Conservation (phyloP, 495 filamentous ascomycete species). For the Aspergillus avenaceus region DNA sequence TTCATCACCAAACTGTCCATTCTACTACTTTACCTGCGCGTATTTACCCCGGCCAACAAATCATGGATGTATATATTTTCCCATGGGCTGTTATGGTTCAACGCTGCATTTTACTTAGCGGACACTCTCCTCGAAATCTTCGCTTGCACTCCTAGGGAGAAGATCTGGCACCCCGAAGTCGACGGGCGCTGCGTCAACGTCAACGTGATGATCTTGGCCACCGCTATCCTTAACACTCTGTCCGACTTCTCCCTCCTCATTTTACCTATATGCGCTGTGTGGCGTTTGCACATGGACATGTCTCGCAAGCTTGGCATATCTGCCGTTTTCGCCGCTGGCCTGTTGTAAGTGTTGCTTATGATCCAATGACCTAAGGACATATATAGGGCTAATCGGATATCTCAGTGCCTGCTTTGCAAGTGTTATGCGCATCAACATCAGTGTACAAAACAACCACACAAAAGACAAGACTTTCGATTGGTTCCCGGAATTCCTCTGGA, state of each 20-base stretch:
- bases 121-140: constrained; percentile 33
- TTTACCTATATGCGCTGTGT: constrained; percentile 30
- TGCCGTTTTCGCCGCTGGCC: constrained; percentile 32
- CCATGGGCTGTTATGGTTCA: constrained; percentile 25
- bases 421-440: constrained; percentile 17
- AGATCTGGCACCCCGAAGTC: constrained; percentile 24
- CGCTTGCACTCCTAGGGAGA: constrained; percentile 25
- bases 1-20: constrained; percentile 36
- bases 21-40: constrained; percentile 33
- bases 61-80: constrained; percentile 27
- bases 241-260: constrained; percentile 36
- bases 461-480: constrained; percentile 16
- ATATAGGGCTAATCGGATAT: neutral
- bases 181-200: constrained; percentile 29
- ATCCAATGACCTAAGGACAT: neutral
- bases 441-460: constrained; percentile 7
- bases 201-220: constrained; percentile 25
- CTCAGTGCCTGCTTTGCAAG: constrained; percentile 15
- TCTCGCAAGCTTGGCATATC: constrained; percentile 25
- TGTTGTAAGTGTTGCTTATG: constrained; percentile 20
- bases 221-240: constrained; percentile 30
- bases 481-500: constrained; percentile 21
- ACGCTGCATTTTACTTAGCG: constrained; percentile 28
- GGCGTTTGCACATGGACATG: constrained; percentile 24
- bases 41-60: constrained; percentile 29